Conservation (phyloP, 352 stramenopile genomes). For the Halophytophthora batemanensis region DNA sequence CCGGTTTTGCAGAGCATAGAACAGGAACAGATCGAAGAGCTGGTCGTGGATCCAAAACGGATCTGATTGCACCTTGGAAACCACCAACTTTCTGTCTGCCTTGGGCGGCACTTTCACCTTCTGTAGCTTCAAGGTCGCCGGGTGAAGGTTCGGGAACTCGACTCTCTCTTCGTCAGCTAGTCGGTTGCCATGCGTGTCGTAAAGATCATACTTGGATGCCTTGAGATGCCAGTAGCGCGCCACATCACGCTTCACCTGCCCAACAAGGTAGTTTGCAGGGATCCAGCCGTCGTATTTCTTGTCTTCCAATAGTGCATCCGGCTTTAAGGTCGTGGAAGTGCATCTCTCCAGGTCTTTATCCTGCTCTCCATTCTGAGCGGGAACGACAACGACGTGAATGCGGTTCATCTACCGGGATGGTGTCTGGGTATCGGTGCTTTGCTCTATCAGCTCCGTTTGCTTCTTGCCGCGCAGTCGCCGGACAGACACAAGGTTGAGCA, state of each 20-base stretch:
- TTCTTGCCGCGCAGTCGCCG: no score
- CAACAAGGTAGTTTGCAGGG: conserved; percentile 37
- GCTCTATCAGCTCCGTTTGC: no score
- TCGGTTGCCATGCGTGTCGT: conserved; percentile 17
- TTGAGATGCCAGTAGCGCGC: conserved; percentile 45
- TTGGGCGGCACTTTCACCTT: background rate
- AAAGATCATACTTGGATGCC: conserved; percentile 39
- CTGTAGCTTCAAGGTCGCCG: conserved; percentile 18
- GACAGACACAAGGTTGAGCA: no score
- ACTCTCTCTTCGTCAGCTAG: conserved; percentile 23
- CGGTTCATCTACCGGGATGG: conserved; percentile 13
- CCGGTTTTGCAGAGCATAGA: conserved; percentile 53
- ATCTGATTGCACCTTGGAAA: conserved; percentile 11
- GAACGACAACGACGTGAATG: conserved; percentile 19
- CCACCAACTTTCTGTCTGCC: background rate
- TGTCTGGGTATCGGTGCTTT: background rate
- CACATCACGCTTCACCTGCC: conserved; percentile 47
- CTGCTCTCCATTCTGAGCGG: conserved; percentile 5
- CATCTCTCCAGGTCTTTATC: background rate
- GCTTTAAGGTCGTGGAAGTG: background rate
- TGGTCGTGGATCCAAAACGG: conserved; percentile 58
- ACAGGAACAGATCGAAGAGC: conserved; percentile 64
- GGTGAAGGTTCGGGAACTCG: conserved; percentile 8
- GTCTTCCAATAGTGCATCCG: background rate
- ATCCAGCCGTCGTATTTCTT: conserved; percentile 39